Evolutionary conservation across 805 yeast species (phyloP), one percentile per base, ranked within the genome.

Genomic region (Cyberlindnera galapagoensis): DNA sequence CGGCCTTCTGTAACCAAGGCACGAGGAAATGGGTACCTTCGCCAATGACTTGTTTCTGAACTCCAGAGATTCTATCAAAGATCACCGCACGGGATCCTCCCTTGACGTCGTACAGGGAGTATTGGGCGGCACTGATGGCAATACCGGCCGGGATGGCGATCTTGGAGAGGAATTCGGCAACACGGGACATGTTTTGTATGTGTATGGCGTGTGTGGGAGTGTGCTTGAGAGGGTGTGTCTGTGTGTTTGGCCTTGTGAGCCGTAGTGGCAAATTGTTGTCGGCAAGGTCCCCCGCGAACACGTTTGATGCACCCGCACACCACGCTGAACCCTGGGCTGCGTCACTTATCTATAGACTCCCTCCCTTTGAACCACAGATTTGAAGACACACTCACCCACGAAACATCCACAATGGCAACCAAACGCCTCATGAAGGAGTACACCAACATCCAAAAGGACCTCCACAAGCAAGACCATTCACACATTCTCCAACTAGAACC

Each of bases 31-130:
- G 97, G 16, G 97, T 83, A 39, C 98, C 98, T 64, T 92, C 98
- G 18, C 97, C 95, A 39, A 88, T 68, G 16, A 92, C 97, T n/a
- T 65, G 63, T 49, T 76, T 77, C 58, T 84, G 81, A 33, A 92
- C 94, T 64, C 98, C 98, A 26, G 71, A 63, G 37, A 92, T 60
- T 49, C 98, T 71, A 65, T 92, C 97, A 54, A 92, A 92, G 42
- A 92, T 82, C 33, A 92, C 95, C 16, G 97, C 98, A 56, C 98
- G 71, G 37, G 84, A 74, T 35, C 98, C 98, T 39, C 98, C 98
- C 54, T 81, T 78, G 23, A 92, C 98, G 54, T 92, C 97, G 56
- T 86, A 92, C 62, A 92, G 66, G 18, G 97, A 78, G 48, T 81
- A 75, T 54, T 86, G 90, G 7, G 80, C 81, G 9, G 81, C 77